A percentile compares a stretch with the other conserved stretches of the same genome.
Evolutionary conservation across 176 grass and related monocot genomes (phyloP).

Genomic region (Puya raimondii): DNA sequence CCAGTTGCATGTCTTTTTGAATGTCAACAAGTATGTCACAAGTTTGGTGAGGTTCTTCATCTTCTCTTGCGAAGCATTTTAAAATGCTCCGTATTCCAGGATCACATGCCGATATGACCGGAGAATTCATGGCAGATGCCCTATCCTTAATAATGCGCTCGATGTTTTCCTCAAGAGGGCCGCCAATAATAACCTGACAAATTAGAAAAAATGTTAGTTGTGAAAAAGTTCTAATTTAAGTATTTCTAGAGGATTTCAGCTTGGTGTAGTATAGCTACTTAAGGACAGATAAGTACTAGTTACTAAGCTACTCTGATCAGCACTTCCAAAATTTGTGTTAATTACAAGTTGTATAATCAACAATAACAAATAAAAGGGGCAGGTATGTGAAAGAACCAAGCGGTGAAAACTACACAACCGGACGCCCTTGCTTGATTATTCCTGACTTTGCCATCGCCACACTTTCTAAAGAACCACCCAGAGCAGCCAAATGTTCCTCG

Average conservation of each 20-base stretch:
- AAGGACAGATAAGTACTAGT: neutral
- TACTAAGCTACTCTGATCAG: no score
- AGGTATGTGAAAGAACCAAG: neutral
- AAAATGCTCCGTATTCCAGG: conserved; percentile 33
- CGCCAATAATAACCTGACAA: conserved; percentile 80
- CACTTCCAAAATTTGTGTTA: neutral
- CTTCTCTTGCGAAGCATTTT: conserved; percentile 43
- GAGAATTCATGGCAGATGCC: conserved; percentile 56
- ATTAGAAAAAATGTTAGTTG: neutral
- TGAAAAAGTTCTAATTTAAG: no score
- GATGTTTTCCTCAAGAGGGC: conserved; percentile 43
- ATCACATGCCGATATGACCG: conserved; percentile 55
- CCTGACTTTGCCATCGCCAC: conserved; percentile 88
- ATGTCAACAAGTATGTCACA: conserved; percentile 55
- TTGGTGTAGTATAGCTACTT: no score
- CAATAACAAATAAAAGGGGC: neutral
- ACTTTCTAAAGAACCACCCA: conserved; percentile 79
- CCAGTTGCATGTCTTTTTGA: conserved; percentile 36
- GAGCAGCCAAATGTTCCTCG: conserved; percentile 77
- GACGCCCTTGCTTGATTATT: conserved; percentile 78
- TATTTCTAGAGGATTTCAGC: no score
- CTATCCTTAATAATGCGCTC: conserved; percentile 60
- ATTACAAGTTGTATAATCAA: neutral
- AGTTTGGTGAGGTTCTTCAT: conserved; percentile 46
- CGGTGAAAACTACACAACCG: conserved; percentile 56